A percentile compares a stretch with the other conserved stretches of the same genome.
phyloP scores from a whole-genome alignment of 768 basidiomycete species.

The Lepiota brunneoincarnata region DNA sequence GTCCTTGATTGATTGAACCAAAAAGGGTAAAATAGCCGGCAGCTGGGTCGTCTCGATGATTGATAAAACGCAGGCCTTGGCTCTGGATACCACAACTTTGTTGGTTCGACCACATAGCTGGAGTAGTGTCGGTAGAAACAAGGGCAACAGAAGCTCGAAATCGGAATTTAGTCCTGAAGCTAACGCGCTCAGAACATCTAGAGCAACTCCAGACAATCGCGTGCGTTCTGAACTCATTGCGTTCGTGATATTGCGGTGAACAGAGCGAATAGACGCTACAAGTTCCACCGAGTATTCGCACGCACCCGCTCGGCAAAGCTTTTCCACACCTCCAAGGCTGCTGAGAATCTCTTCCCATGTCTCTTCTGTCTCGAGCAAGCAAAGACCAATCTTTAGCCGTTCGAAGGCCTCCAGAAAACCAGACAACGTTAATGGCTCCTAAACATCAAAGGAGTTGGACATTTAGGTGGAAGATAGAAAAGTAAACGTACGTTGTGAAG shows the following conservation, averaged over 20 bases:
- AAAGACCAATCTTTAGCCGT: conserved; percentile 33
- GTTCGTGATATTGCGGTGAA: conserved; percentile 50
- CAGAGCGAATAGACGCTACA: conserved; percentile 44
- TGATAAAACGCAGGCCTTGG: conserved; percentile 52
- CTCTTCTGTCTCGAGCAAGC: conserved; percentile 69
- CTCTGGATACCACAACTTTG: conserved; percentile 73
- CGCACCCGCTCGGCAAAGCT: conserved; percentile 50
- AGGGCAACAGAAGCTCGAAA: conserved; percentile 66
- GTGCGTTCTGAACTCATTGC: conserved; percentile 75
- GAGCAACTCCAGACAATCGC: conserved; percentile 62
- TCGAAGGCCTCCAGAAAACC: conserved; percentile 29
- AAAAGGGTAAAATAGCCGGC: conserved; percentile 57
- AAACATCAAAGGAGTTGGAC: no score
- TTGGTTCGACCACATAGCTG: conserved; percentile 69
- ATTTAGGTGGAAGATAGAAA: no score
- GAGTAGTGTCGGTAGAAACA: conserved; percentile 69
- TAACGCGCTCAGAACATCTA: conserved; percentile 57
- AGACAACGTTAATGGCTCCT: not conserved
- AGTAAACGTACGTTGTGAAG: no score
- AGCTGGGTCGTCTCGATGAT: conserved; percentile 70
- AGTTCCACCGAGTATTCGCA: conserved; percentile 49
- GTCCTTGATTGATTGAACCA: conserved; percentile 60
- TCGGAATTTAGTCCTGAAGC: conserved; percentile 53
- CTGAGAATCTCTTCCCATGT: conserved; percentile 71
- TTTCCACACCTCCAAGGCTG: conserved; percentile 42